These are phyloP conservation scores for Polyplosphaeria fusca DNA, from an alignment of 495 filamentous ascomycete genomes.

Conservation along the genomic window DNA sequence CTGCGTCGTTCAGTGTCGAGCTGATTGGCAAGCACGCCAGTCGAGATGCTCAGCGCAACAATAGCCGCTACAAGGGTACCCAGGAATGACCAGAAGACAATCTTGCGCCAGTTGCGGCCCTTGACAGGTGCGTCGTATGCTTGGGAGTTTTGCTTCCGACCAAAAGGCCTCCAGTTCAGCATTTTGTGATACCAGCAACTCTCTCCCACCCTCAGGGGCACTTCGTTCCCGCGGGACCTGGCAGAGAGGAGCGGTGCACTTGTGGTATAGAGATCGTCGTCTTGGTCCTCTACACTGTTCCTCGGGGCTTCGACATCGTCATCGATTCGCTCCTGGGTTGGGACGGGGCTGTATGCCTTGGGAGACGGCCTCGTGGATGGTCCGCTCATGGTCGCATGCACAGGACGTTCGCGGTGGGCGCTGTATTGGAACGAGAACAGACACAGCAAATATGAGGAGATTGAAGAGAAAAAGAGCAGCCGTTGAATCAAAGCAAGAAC, in stretches of 20 bases:
- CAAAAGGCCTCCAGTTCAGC: conserved; percentile 5
- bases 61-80: conserved; percentile 4
- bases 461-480: too few species aligned
- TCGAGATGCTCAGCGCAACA: conserved; percentile 11
- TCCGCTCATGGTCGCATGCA: background rate
- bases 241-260: conserved; percentile 17
- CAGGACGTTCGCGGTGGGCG: too few species aligned
- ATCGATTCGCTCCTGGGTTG: conserved; percentile 13
- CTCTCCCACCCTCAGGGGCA: background rate
- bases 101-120: conserved; percentile 7
- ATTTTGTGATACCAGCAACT: conserved; percentile 1
- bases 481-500: too few species aligned
- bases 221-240: conserved; percentile 11
- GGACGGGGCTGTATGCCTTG: conserved; percentile 6
- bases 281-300: conserved; percentile 2
- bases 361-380: background rate
- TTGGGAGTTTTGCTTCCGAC: background rate
- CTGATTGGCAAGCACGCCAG: conserved; percentile 9
- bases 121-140: background rate
- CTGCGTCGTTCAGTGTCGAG: background rate
- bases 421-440: too few species aligned
- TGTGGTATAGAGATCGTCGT: conserved; percentile 12
- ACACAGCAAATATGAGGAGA: too few species aligned
- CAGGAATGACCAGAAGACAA: conserved; percentile 5
- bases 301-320: conserved; percentile 7